Evolutionary conservation across 2,329 filamentous ascomycete species (phyloP).

Genomic region (Leptodontidium sp.): DNA sequence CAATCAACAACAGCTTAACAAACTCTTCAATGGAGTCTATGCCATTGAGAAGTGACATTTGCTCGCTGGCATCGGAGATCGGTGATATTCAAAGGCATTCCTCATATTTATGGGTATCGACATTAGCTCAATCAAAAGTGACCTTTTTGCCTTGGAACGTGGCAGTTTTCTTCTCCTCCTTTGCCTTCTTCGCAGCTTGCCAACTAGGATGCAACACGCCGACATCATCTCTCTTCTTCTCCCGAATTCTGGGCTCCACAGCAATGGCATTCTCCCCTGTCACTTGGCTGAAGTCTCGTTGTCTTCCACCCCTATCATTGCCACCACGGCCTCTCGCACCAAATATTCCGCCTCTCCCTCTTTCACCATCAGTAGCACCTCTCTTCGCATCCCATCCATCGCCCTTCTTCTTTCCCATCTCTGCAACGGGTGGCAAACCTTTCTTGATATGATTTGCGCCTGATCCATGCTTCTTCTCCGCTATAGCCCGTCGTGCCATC

Average conservation of each 20-base stretch:
- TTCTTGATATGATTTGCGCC: conserved; percentile 58
- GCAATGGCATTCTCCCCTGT: conserved; percentile 43
- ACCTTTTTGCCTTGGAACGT: conserved; percentile 66
- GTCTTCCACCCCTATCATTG: conserved; percentile 27
- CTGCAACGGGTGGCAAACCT: conserved; percentile 35
- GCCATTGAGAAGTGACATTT: background rate
- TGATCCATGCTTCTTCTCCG: conserved; percentile 80
- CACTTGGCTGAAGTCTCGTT: conserved; percentile 28
- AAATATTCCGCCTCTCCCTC: conserved; percentile 22
- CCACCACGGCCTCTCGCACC: conserved; percentile 19
- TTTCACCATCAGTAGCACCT: conserved; percentile 51
- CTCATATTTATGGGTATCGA: conserved; percentile 30
- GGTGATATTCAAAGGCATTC: background rate
- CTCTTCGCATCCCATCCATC: conserved; percentile 67
- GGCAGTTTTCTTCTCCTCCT: conserved; percentile 61
- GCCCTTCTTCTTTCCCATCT: conserved; percentile 51
- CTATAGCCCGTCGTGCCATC: conserved; percentile 78
- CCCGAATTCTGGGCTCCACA: conserved; percentile 41
- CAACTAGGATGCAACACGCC: conserved; percentile 70
- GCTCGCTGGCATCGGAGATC: background rate
- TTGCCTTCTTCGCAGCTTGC: conserved; percentile 64
- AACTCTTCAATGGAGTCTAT: background rate
- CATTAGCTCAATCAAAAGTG: conserved; percentile 58
- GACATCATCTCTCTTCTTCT: conserved; percentile 55
- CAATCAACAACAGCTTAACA: background rate